A percentile compares a stretch with the other conserved stretches of the same genome.
Conservation (phyloP, 305 asterid genomes). For the Lippia alba region DNA sequence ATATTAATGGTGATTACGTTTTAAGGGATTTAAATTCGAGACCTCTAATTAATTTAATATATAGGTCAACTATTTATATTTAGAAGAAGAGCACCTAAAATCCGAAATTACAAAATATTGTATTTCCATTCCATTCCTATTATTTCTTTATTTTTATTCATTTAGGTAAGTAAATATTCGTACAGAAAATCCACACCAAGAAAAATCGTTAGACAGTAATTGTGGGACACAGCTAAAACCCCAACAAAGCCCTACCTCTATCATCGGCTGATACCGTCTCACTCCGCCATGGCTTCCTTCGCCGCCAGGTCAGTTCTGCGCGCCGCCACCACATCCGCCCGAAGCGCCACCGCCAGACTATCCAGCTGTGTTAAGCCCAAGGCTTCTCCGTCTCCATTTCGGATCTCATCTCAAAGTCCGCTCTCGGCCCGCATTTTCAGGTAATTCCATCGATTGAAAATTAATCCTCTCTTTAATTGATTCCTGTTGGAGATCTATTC, state of each 20-base stretch:
- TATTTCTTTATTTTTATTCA: too few species aligned
- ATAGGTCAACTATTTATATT: too few species aligned
- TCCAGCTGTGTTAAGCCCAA: slow-evolving; percentile 58
- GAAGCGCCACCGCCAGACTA: slow-evolving; percentile 55
- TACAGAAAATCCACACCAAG: too few species aligned
- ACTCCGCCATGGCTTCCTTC: slow-evolving; percentile 61
- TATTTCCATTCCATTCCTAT: too few species aligned
- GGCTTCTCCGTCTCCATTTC: slow-evolving; percentile 61
- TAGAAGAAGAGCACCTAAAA: too few species aligned
- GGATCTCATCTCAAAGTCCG: slow-evolving; percentile 69
- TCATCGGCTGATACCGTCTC: slow-evolving; percentile 22
- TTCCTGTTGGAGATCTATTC: background rate
- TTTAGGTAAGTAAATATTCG: too few species aligned
- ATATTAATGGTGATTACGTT: too few species aligned
- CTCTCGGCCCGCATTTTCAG: slow-evolving; percentile 80
- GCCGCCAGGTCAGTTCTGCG: slow-evolving; percentile 76
- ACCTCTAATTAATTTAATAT: too few species aligned
- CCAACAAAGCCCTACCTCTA: slow-evolving; percentile 45
- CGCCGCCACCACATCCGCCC: slow-evolving; percentile 58
- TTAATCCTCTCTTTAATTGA: slow-evolving; percentile 10
- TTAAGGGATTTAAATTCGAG: too few species aligned
- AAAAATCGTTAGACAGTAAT: too few species aligned
- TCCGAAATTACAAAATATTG: too few species aligned
- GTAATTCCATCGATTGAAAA: slow-evolving; percentile 39
- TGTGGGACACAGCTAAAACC: slow-evolving; percentile 42